These are phyloP conservation scores for Ceratobasidium sp. DNA, from an alignment of 1,284 basidiomycete genomes.

Conservation along the genomic window DNA sequence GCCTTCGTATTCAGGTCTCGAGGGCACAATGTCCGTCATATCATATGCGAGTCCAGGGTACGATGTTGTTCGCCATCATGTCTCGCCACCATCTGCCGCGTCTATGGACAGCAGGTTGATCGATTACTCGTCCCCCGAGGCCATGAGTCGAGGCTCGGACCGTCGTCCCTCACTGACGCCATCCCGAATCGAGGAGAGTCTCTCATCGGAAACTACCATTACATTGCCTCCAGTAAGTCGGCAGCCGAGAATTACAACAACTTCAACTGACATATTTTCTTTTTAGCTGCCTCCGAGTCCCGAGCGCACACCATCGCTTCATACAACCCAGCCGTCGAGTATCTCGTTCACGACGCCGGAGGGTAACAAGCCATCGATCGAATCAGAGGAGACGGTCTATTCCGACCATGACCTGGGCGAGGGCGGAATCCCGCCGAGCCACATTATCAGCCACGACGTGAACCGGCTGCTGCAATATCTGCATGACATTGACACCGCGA, in stretches of 20 bases:
- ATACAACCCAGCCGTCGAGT: conserved; percentile 64
- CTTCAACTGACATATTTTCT: conserved; percentile 53
- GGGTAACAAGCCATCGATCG: conserved; percentile 69
- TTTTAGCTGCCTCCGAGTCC: conserved; percentile 58
- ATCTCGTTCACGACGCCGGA: conserved; percentile 67
- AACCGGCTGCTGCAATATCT: conserved; percentile 74
- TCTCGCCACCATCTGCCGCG: background rate
- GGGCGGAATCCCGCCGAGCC: conserved; percentile 55
- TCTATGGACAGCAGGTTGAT: conserved; percentile 4
- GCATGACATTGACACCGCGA: conserved; percentile 68
- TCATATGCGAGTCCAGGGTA: conserved; percentile 34
- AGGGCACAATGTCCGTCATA: conserved; percentile 20
- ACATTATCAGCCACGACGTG: conserved; percentile 70
- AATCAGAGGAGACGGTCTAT: conserved; percentile 65
- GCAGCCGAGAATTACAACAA: conserved; percentile 46
- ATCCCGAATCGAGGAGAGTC: conserved; percentile 12
- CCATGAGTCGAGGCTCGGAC: background rate
- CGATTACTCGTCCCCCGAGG: background rate
- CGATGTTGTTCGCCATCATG: conserved; percentile 31
- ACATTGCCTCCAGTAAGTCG: conserved; percentile 34
- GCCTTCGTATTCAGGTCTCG: conserved; percentile 37
- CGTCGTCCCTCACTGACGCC: conserved; percentile 34
- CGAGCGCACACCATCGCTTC: conserved; percentile 53
- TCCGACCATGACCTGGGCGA: conserved; percentile 54
- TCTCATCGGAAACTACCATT: conserved; percentile 20